Conservation (phyloP, 768 basidiomycete species). For the Xerocomellus dryophilus region DNA sequence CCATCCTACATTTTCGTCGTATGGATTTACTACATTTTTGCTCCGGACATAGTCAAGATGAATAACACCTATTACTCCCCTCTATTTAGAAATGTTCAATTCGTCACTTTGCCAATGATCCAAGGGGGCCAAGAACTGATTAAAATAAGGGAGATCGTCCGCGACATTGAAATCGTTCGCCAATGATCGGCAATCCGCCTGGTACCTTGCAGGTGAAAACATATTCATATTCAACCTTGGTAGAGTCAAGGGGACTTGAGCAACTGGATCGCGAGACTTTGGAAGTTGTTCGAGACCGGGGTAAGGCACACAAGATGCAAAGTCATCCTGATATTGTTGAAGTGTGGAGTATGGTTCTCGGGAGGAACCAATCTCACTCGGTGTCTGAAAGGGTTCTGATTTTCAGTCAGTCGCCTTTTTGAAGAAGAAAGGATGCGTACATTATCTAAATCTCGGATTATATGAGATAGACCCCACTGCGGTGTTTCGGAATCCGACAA, state of each 20-base stretch:
- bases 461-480: slow-evolving; percentile 20
- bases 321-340: not conserved
- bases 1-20: no score
- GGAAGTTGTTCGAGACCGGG: slow-evolving; percentile 3
- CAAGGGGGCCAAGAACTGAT: not conserved
- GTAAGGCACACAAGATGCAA: not conserved
- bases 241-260: not conserved
- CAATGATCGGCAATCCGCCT: not conserved
- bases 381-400: slow-evolving; percentile 21
- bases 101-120: not conserved
- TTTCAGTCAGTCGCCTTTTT: slow-evolving; percentile 1
- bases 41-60: not conserved
- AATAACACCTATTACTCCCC: not conserved
- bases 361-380: slow-evolving; percentile 22
- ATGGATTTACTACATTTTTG: not conserved
- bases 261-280: not conserved
- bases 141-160: not conserved
- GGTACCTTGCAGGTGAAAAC: not conserved
- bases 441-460: slow-evolving; percentile 27
- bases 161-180: not conserved
- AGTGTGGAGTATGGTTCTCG: not conserved
- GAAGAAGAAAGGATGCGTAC: slow-evolving; percentile 20
- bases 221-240: not conserved
- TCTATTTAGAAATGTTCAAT: not conserved
- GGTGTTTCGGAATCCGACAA: slow-evolving; percentile 21